phyloP scores from a whole-genome alignment of 768 basidiomycete species.

The Sutorius australiensis region DNA sequence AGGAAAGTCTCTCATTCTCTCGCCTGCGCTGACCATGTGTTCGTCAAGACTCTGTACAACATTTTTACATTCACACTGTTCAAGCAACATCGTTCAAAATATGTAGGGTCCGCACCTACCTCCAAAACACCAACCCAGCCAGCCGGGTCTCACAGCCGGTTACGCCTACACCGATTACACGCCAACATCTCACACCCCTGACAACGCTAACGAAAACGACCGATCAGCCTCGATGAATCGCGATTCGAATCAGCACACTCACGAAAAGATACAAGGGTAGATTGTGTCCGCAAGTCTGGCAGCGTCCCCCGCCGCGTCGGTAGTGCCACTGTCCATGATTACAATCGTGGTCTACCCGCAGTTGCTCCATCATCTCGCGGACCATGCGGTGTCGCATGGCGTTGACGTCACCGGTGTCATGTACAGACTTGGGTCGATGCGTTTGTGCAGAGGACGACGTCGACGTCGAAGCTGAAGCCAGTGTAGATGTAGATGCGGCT shows the following conservation, averaged over 20 bases:
- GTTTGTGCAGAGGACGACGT: background rate
- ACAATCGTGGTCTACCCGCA: slow-evolving; percentile 57
- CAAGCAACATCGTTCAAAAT: too few relatives aligned
- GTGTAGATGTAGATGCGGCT: too few relatives aligned
- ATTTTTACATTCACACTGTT: too few relatives aligned
- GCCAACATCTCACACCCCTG: slow-evolving; percentile 31
- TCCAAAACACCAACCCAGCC: too few relatives aligned
- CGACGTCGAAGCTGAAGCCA: too few relatives aligned
- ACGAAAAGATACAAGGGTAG: too few relatives aligned
- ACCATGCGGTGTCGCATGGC: slow-evolving; percentile 22
- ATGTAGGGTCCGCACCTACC: too few relatives aligned
- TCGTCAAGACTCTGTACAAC: too few relatives aligned
- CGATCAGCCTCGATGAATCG: too few relatives aligned
- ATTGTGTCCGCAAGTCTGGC: slow-evolving; percentile 20
- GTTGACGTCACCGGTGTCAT: background rate
- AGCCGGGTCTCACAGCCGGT: slow-evolving; percentile 25
- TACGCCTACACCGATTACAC: slow-evolving; percentile 37
- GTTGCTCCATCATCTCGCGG: slow-evolving; percentile 30
- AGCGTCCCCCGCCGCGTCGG: slow-evolving; percentile 39
- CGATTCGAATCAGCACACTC: too few relatives aligned
- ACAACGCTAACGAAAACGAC: slow-evolving; percentile 26
- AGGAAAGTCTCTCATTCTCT: too few relatives aligned
- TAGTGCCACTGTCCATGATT: slow-evolving; percentile 41
- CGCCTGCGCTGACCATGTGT: too few relatives aligned
- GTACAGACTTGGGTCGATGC: background rate